Base-by-base conservation (phyloP, 768 basidiomycete genomes). In the Antrodiella citrinella region DNA sequence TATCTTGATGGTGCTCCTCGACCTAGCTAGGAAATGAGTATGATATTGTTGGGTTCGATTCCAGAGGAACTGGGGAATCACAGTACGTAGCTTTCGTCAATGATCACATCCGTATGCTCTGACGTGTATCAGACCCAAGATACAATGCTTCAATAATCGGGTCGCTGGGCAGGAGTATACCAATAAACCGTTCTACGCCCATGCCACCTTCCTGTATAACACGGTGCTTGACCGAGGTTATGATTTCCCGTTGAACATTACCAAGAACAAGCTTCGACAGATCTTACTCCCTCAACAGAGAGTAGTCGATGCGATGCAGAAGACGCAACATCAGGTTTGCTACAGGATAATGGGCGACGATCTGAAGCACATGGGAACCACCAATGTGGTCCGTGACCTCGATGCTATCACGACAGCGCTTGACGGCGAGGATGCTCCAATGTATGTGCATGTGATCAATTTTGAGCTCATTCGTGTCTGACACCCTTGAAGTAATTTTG, bases 381-480 rank as follows among this genome's bases (percentile, higher is more conserved):
- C 56, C 38, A 63, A 57, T 13, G 65, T 68, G n/a, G 66, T 62
- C 4, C 56, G 67, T 10, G 67, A 68, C 47, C 54, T 68, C 9
- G 65, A 65, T 46, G 57, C 54, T 42, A 54, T 67, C 12, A 59
- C 57, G 13, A 48, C 51, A 4, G 48, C 53, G 1, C 26, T 68
- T 3, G 65, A 66, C 12, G 66, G 67, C 11, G 51, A 60, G 12
- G 57, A 63, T 25, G 52, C 58, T 4, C 48, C 59, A 9, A 62
- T 61, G 62, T 54, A 35, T 7, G 47, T 20, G 18, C 22, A 15
- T 47, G 20, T 2, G 13, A 22, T 23, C 10, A 25, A 1, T 12
- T 12, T 25, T 26, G 2, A 13, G 20, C 19, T 26, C 35, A 11
- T 44, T 3, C 15, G 15, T 39, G 44, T 19, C 26, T 12, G 7